Evolutionary conservation across 2,329 filamentous ascomycete genomes (phyloP), one percentile per base, ranked within the genome.

Genomic region (Fusarium beomiforme): DNA sequence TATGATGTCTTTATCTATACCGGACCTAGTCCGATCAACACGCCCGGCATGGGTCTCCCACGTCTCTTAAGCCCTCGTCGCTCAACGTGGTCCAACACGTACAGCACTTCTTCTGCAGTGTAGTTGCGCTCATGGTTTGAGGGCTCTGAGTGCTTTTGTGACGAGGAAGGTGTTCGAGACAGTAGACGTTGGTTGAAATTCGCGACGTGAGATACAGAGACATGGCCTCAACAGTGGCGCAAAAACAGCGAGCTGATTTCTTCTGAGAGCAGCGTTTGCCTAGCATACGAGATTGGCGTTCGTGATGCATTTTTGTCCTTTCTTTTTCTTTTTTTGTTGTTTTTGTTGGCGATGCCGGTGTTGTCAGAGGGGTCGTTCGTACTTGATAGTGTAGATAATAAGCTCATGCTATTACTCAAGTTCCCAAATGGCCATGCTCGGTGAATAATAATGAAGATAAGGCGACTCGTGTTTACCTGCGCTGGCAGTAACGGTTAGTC

Each of bases 1-100:
- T 92, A 93, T 76, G 90, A 93, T 77, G 76, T 88, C 4, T 88
- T 92, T 77, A 82, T 94, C 41, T 94, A 90, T 77, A 92, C 89
- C 0, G 91, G 91, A 6, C 80, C 90, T n/a, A 91, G 87, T 71
- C 91, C 91, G 2, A 84, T 93, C 71, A 93, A 93, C 79, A 89
- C 85, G 0, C 90, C 90, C 0, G 90, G 84, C 80, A 78, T 92
- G 75, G 91, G 91, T 0, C 75, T 93, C n/a, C 85, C 85, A 72
- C 82, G 87, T 29, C 74, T 91, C 1, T 67, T 80, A 37, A 77
- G 77, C 51, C 78, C 79, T 11, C 78, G 75, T 42, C 78, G 76
- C 44, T 77, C 75, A 29, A 78, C 79, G 16, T 83, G 80, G 80
- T 81, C 79, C 21, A 81, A 82, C 75, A 80, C 79, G 4, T 76